Base-by-base conservation (phyloP, 768 basidiomycete genomes). In the Kwoniella mangroviensis region DNA sequence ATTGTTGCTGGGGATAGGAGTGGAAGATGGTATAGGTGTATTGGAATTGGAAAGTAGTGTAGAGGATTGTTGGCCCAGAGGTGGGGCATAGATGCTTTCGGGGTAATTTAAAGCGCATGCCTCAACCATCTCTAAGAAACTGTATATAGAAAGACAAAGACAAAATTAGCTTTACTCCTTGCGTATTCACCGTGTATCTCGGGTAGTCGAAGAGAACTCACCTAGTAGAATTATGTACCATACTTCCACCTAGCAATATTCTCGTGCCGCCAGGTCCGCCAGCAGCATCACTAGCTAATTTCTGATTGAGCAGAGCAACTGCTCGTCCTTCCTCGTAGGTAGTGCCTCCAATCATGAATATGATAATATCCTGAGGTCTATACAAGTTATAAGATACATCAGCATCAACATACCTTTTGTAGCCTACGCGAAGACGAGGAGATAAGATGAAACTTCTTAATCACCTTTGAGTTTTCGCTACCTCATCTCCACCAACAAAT, bases 321-420 rank as follows among this genome's bases (percentile, higher is more conserved):
- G 91, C 87, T 72, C 93, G 87, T 0, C 94, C 93, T 83, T 99
- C 97, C 82, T 93, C 95, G 77, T 97, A 98, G 0, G 97, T 98
- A 34, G 93, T 90, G 0, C 97, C 97, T 34, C 97, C 97, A 69
- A 98, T 89, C 85, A 99, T 91, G 84, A 98, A 99, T 68, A 99
- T 86, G 68, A 99, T 97, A 55, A 98, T 88, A 82, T 98, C 96
- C 75, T 98, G 96, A 10, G 94, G 91, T 75, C 96, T 96, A 77
- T 11, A 22, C 17, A 4, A 26, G 10, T 12, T 40, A 45, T 49
- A 34, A 1, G 15, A 24, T 13, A n/a, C 7, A 53, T 19, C 52
- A n/a, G 28, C 4, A 28, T 28, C 28, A 28, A 5, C 28, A 53
- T 13, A 53, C 24, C 61, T 73, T 65, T 28, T 28, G 4, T 28